Percentiles rank a stretch among this genome's conserved stretches.
phyloP scores from a whole-genome alignment of 2,329 filamentous ascomycete genomes.

The Pseudogymnoascus pannorum region DNA sequence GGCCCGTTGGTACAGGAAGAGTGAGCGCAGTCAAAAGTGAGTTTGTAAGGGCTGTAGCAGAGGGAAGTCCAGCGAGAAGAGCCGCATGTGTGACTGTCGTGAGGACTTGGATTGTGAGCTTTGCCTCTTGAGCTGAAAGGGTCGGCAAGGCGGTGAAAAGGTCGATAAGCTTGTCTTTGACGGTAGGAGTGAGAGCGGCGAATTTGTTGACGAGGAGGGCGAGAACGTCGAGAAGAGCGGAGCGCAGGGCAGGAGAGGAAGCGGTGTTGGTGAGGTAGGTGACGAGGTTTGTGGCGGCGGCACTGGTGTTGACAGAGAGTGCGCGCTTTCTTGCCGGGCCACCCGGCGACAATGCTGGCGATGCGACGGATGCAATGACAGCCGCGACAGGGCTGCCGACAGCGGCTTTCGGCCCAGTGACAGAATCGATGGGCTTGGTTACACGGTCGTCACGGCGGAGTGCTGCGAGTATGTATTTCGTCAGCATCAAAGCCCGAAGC shows the following conservation, averaged over 20 bases:
- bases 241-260: neutral
- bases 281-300: neutral
- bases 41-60: slow-evolving; percentile 15
- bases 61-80: slow-evolving; percentile 19
- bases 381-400: too few species aligned
- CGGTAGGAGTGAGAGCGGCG: slow-evolving; percentile 13
- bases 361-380: neutral
- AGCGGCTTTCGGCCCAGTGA: too few species aligned
- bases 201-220: slow-evolving; percentile 29
- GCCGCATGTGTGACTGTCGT: slow-evolving; percentile 25
- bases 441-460: neutral
- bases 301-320: neutral
- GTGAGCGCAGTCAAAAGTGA: slow-evolving; percentile 17
- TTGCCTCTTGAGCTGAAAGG: neutral
- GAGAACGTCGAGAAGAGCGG: slow-evolving; percentile 19
- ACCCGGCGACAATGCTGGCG: too few species aligned
- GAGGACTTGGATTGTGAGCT: slow-evolving; percentile 17
- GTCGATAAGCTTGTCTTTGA: neutral
- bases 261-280: neutral
- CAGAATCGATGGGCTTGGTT: neutral
- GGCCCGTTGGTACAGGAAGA: neutral
- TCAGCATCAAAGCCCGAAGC: neutral
- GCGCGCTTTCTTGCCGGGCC: neutral
- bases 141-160: slow-evolving; percentile 17
- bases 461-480: neutral